Evolutionary conservation across 768 basidiomycete species (phyloP).

Genomic region (Trametes cinnabarina): DNA sequence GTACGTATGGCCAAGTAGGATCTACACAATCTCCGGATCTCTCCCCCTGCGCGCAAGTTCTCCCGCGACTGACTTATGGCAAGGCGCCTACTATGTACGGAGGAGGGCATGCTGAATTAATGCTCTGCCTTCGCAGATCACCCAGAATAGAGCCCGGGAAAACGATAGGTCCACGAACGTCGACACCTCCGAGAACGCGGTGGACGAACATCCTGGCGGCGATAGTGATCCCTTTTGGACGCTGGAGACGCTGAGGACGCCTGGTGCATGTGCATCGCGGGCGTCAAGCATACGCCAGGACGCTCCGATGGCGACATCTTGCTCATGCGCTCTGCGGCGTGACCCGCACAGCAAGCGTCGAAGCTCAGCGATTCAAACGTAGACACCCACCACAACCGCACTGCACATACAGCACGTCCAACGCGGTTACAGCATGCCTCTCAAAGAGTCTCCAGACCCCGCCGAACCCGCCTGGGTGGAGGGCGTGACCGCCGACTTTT

Average conservation of each 20-base stretch:
- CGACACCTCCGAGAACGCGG: no score
- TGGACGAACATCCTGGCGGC: no score
- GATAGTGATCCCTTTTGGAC: no score
- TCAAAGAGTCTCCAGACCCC: slow-evolving; percentile 39
- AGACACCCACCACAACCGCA: not conserved
- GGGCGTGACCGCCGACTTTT: slow-evolving; percentile 46
- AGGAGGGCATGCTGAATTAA: no score
- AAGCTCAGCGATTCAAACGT: not conserved
- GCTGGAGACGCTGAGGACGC: not conserved
- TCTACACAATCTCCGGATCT: not conserved
- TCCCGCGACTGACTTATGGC: not conserved
- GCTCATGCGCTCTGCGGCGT: not conserved
- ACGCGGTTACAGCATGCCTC: slow-evolving; percentile 44
- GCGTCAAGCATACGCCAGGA: not conserved
- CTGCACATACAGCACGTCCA: not conserved
- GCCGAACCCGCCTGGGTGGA: slow-evolving; percentile 36
- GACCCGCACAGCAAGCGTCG: not conserved
- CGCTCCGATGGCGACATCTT: not conserved
- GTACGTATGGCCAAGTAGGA: not conserved
- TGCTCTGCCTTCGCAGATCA: no score
- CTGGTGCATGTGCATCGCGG: not conserved
- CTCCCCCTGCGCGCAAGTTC: not conserved
- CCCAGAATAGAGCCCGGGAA: no score
- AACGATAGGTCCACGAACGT: no score
- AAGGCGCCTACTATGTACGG: not conserved